Evolutionary conservation across 2,329 filamentous ascomycete genomes (phyloP), one percentile per base, ranked within the genome.

Genomic region (Aspergillus japonicus): DNA sequence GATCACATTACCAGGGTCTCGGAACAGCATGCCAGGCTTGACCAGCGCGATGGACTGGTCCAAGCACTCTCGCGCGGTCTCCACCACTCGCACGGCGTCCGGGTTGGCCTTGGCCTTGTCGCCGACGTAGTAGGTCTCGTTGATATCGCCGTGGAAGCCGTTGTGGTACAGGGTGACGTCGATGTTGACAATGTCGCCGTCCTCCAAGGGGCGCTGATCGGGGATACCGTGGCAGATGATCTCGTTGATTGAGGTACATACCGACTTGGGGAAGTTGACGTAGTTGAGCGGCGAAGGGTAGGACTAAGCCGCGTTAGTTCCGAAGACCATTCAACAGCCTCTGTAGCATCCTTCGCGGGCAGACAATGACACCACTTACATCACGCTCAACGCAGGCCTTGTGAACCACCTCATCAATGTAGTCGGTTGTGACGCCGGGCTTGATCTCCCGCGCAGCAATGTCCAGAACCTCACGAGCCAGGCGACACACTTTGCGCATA

Each of bases 201-300:
- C 94, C 64, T 92, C 79, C 1, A 99, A 83, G 7, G 90, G 83
- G 57, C 95, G 87, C 75, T 96, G 87, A 72, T 99, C 95, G 16
- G 95, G 95, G 64, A 99, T 99, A 56, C 95, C 95, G 82, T 99
- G 95, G 81, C 95, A 99, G 75, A 99, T 98, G 65, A 96, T 90
- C 78, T 99, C 95, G 81, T 99, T 99, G 53, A 91, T 80, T 2
- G 94, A 98, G 3, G 94, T 98, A 79, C 95, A 99, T 63, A 97
- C 91, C 0, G 95, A 99, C 80, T 99, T 99, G 66, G 95, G 95
- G 79, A 98, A 99, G 77, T 93, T 83, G 81, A 91, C 90, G 80
- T 98, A 98, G 80, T 97, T 97, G 35, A 98, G 82, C 1, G 94
- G 92, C 0, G 94, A 97, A 0, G 94, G 94, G 74, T 98, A 98